Evolutionary conservation across 306 rosid species (phyloP).

Genomic region (Vachellia collinsii): DNA sequence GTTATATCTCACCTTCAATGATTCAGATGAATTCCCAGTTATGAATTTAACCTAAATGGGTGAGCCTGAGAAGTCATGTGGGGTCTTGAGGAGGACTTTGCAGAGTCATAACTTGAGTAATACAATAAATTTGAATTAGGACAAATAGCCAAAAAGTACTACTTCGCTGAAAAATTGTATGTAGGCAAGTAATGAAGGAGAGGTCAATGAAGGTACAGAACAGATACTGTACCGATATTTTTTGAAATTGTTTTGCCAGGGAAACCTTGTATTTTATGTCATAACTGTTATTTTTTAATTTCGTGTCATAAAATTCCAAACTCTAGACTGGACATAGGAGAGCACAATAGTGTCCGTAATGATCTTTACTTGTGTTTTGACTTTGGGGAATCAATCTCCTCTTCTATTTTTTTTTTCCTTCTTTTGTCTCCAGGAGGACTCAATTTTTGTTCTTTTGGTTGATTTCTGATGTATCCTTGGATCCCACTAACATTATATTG

Average conservation of each 20-base stretch:
- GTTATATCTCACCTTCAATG: slow-evolving; percentile 34
- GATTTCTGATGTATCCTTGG: background rate
- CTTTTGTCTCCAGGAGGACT: background rate
- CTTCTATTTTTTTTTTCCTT: background rate
- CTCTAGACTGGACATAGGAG: background rate
- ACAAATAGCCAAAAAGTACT: slow-evolving; percentile 22
- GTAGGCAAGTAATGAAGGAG: background rate
- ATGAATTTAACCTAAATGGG: slow-evolving; percentile 13
- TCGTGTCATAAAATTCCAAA: background rate
- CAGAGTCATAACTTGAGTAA: slow-evolving; percentile 23
- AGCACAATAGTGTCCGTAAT: background rate
- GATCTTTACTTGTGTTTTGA: background rate
- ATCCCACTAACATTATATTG: background rate
- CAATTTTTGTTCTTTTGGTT: background rate
- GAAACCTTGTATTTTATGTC: background rate
- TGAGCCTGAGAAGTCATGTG: slow-evolving; percentile 28
- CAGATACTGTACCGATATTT: background rate
- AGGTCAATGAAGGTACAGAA: background rate
- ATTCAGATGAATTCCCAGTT: slow-evolving; percentile 26
- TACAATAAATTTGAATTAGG: background rate
- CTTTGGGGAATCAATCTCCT: background rate
- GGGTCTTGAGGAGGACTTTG: slow-evolving; percentile 19
- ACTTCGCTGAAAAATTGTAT: background rate
- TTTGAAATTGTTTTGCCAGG: background rate
- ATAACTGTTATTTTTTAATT: background rate